Evolutionary conservation across 139 green algal genomes (phyloP), one percentile per base, ranked within the genome.

Genomic region (Coelastrella sp.): DNA sequence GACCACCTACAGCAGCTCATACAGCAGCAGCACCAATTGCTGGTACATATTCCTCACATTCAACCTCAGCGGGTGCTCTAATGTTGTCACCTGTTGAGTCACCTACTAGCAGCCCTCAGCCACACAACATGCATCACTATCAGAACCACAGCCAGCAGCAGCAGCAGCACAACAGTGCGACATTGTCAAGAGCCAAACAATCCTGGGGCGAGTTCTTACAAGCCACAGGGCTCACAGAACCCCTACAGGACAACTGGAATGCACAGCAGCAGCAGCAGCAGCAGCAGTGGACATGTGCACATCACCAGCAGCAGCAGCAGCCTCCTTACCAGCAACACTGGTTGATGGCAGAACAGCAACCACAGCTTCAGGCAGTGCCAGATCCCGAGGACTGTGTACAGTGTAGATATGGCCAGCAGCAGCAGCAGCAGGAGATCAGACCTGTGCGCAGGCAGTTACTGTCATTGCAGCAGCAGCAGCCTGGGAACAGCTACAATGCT

Each of bases 191-290:
- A n/a, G n/a, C n/a, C n/a, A n/a, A n/a, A n/a, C n/a, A n/a, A n/a
- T n/a, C n/a, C n/a, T n/a, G n/a, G n/a, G n/a, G n/a, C 7, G 11
- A 5, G 9, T 19, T 27, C 5, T 66, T 66, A 25, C 57, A n/a
- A n/a, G n/a, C 41, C 32, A 21, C 6, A 32, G 25, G 41, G 62
- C 27, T 30, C 23, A 30, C 57, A 32, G 57, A 19, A 23, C n/a
- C 23, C 57, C 57, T 34, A n/a, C 2, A 66, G 0, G 17, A 66
- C 57, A 66, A 19, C 21, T 23, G 45, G 15, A 13, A 57, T 57
- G 45, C 45, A 57, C 66, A 74, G 66, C 66, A 74, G 66, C 66
- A 74, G 66, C 69, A 63, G 69, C 69, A 63, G 69, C 9, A 57
- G 69, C 43, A 34, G 40, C 27, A 63, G 40, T 41, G 23, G 32